Percentiles rank a stretch among this genome's conserved stretches.
These are phyloP conservation scores for Citeromyces nyonsensis DNA, from an alignment of 805 yeast genomes.

Conservation along the genomic window DNA sequence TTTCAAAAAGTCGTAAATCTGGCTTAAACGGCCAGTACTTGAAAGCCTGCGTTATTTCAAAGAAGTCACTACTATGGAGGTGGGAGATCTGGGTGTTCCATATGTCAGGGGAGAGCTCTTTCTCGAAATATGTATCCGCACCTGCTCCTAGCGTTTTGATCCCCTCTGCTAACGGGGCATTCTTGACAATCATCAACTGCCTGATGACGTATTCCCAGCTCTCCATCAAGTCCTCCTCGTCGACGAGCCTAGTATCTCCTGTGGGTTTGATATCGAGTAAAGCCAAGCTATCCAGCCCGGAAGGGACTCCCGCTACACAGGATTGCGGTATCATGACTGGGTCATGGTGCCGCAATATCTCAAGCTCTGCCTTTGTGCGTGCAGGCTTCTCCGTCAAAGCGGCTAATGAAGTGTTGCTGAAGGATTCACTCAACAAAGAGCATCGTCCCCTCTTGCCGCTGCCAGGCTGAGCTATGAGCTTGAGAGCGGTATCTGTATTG, in stretches of 20 bases:
- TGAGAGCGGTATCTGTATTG: constrained; percentile 41
- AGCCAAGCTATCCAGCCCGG: constrained; percentile 5
- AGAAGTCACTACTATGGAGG: constrained; percentile 40
- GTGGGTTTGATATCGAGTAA: constrained; percentile 4
- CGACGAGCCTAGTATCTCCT: neutral
- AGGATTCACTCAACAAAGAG: constrained; percentile 48
- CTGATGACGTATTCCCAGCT: constrained; percentile 56
- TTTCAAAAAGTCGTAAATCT: constrained; percentile 9
- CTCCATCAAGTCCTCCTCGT: constrained; percentile 17
- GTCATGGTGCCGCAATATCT: constrained; percentile 7
- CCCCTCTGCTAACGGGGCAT: constrained; percentile 26
- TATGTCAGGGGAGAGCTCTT: constrained; percentile 19
- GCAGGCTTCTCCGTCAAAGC: constrained; percentile 20
- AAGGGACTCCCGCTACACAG: constrained; percentile 20
- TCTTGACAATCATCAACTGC: constrained; percentile 32
- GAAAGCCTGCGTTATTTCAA: constrained; percentile 32
- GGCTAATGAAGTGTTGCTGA: constrained; percentile 38
- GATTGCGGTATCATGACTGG: constrained; percentile 17
- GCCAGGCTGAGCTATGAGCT: constrained; percentile 43
- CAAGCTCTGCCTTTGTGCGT: neutral
- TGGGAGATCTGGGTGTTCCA: constrained; percentile 27
- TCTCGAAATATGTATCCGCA: constrained; percentile 35
- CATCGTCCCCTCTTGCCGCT: constrained; percentile 40
- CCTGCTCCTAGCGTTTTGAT: constrained; percentile 66
- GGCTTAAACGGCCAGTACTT: constrained; percentile 84